Evolutionary conservation across 805 yeast genomes (phyloP), one percentile per base, ranked within the genome.

Genomic region (Starmerella potacharoeniae): DNA sequence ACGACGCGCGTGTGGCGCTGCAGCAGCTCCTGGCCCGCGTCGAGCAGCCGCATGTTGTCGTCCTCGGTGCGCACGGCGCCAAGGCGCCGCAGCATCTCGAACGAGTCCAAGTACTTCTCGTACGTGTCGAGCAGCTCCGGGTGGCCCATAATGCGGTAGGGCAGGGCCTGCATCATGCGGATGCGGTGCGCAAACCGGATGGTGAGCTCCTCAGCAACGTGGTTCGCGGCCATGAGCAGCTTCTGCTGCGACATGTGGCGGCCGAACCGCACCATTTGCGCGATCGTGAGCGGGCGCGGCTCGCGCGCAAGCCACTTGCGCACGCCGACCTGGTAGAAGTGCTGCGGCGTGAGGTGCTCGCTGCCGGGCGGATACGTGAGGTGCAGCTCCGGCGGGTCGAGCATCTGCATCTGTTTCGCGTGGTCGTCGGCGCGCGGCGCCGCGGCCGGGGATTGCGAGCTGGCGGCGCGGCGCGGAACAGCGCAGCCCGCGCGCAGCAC

Each of bases 271-370:
- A 96, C 96, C 61, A 91, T 70, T 64, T 91, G 97, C 52, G 87
- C 75, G n/a, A 93, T 68, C 0, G 96, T 83, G 28, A 91, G 95
- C 0, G 97, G 96, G 66, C 87, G 88, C 0, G 96, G 90, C n/a
- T 71, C 66, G 59, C 81, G 78, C 50, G 77, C 73, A 43, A 81
- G 73, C 78, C 85, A 86, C 39, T 75, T 74, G 64, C 79, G 69
- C 56, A 88, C 71, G 5, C 83, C 78, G 22, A 82, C 80, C 62
- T 89, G 97, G 66, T 87, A 91, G 68, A 86, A 91, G 66, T 89
- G 97, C 65, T 86, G 90, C 29, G 76, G 76, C 54, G 76, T 79
- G 46, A 80, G 54, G 30, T 52, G 55, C 39, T 53, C 34, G 46
- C 55, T 53, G 48, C 30, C 46, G 6, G 48, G 52, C 34, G 60